These are phyloP conservation scores for Alternaria metachromatica DNA, from an alignment of 2,329 filamentous ascomycete species.

Conservation along the genomic window DNA sequence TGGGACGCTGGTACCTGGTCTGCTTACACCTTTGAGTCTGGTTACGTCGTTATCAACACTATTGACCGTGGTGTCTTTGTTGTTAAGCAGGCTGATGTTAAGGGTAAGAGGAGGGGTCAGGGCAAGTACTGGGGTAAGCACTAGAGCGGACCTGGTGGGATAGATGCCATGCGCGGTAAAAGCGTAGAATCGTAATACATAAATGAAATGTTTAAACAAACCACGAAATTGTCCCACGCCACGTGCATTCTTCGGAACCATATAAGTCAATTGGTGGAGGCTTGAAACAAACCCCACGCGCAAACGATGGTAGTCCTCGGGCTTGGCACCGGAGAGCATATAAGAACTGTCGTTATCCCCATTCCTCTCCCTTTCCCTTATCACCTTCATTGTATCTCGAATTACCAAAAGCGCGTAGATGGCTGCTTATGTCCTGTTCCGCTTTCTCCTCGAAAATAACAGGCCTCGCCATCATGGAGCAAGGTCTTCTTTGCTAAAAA, in stretches of 20 bases:
- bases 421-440: no score
- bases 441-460: no score
- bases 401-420: no score
- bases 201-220: not conserved
- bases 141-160: not conserved
- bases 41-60: conserved; percentile 57
- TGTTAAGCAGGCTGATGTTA: conserved; percentile 32
- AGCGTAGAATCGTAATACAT: not conserved
- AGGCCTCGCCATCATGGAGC: no score
- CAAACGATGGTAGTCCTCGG: no score
- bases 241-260: no score
- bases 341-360: no score
- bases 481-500: no score
- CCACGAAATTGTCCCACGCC: rapidly evolving
- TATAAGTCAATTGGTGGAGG: no score
- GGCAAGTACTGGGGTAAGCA: conserved; percentile 33
- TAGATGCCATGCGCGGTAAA: not conserved
- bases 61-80: conserved; percentile 54
- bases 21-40: conserved; percentile 51
- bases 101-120: conserved; percentile 31
- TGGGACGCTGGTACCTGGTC: conserved; percentile 54
- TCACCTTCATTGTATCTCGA: no score
- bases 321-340: not conserved
- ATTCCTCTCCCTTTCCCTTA: no score
- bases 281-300: no score